Evolutionary conservation across 306 rosid species (phyloP).

Genomic region (Abrus precatorius): DNA sequence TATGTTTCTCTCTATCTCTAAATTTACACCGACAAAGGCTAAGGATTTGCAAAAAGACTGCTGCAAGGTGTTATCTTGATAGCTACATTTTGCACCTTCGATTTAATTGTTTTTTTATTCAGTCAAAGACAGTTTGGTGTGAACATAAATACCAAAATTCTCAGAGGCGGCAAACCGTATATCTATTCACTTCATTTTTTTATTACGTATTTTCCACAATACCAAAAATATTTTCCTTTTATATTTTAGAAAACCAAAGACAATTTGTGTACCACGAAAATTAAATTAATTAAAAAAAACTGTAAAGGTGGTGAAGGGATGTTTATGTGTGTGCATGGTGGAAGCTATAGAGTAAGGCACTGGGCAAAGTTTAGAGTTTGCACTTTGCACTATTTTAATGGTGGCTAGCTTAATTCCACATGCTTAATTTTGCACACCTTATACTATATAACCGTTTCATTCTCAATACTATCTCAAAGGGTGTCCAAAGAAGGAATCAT

Average conservation of each 20-base stretch:
- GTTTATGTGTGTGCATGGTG: conserved; percentile 28
- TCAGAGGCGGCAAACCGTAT: conserved; percentile 31
- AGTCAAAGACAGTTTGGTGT: conserved; percentile 45
- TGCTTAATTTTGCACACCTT: conserved; percentile 32
- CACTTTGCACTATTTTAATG: conserved; percentile 45
- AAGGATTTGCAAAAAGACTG: background rate
- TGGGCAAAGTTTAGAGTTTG: background rate
- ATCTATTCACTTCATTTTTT: background rate
- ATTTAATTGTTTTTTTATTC: background rate
- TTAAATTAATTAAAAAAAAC: background rate
- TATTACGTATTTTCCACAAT: conserved; percentile 6
- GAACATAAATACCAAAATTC: conserved; percentile 42
- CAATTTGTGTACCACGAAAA: conserved; percentile 20
- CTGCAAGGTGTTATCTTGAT: conserved; percentile 29
- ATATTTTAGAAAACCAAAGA: conserved; percentile 33
- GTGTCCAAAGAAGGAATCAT: conserved; percentile 16
- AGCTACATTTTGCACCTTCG: conserved; percentile 7
- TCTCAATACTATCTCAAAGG: conserved; percentile 41
- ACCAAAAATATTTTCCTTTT: background rate
- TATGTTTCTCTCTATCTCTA: conserved; percentile 36
- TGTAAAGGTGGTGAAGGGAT: conserved; percentile 13
- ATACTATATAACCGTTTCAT: conserved; percentile 43
- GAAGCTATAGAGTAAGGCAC: background rate
- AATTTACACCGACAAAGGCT: conserved; percentile 41
- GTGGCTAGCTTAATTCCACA: conserved; percentile 37